phyloP scores from a whole-genome alignment of 1,284 basidiomycete genomes.

The Exobasidium rhododendri region DNA sequence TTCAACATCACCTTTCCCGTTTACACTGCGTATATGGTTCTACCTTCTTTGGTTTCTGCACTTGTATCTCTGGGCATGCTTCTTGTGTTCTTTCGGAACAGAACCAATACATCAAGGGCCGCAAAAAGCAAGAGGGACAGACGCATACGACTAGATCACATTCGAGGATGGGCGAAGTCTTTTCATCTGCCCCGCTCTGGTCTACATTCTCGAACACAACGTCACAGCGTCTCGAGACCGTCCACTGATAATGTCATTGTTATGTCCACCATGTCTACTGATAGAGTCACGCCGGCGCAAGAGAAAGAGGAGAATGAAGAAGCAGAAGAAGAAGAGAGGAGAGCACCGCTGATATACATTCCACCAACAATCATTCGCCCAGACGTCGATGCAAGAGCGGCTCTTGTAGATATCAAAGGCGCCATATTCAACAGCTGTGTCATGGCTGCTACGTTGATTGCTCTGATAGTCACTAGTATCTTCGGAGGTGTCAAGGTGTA shows the following conservation, averaged over 20 bases:
- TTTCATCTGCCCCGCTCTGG: background rate
- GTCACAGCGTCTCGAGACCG: background rate
- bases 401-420: slow-evolving; percentile 60
- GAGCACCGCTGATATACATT: slow-evolving; percentile 49
- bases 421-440: slow-evolving; percentile 60
- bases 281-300: background rate
- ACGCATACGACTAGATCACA: background rate
- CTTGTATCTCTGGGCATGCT: slow-evolving; percentile 31
- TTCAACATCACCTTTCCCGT: slow-evolving; percentile 47
- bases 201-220: background rate
- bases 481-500: slow-evolving; percentile 62
- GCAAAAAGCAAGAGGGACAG: background rate
- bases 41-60: slow-evolving; percentile 41
- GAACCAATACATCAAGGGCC: background rate
- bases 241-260: background rate
- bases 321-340: background rate
- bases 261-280: background rate
- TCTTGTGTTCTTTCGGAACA: slow-evolving; percentile 40
- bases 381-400: slow-evolving; percentile 58
- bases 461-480: slow-evolving; percentile 63
- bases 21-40: slow-evolving; percentile 51
- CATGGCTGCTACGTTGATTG: slow-evolving; percentile 61
- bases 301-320: background rate
- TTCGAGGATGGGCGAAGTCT: background rate
- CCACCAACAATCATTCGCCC: slow-evolving; percentile 57